These are phyloP conservation scores for Cicer bijugum DNA, from an alignment of 306 rosid species.

Conservation along the genomic window DNA sequence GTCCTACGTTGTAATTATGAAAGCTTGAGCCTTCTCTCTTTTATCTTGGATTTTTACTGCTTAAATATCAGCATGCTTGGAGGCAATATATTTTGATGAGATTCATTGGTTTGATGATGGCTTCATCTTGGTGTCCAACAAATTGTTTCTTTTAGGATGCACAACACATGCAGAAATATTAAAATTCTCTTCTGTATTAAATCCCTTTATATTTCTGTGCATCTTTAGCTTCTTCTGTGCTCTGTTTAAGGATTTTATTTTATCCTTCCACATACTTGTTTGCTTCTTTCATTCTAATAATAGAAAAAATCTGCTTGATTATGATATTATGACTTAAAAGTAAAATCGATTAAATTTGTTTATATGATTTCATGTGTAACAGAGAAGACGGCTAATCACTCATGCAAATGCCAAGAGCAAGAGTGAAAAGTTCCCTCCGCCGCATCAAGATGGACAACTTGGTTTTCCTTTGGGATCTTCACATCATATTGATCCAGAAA, in stretches of 20 bases:
- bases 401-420: constrained; percentile 96
- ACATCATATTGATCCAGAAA: constrained; percentile 78
- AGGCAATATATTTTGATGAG: constrained; percentile 3
- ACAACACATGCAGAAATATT: background rate
- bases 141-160: constrained; percentile 18
- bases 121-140: constrained; percentile 19
- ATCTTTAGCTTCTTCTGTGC: constrained; percentile 3
- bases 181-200: background rate
- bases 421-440: constrained; percentile 97
- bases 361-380: constrained; percentile 50
- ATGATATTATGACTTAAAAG: constrained; percentile 8
- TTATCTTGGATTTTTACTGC: constrained; percentile 5
- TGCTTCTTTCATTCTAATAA: constrained; percentile 3
- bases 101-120: constrained; percentile 26
- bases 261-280: constrained; percentile 10
- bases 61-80: constrained; percentile 25
- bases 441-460: constrained; percentile 88
- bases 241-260: constrained; percentile 12
- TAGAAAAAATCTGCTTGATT: constrained; percentile 12
- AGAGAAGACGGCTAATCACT: constrained; percentile 82
- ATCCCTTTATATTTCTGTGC: constrained; percentile 2
- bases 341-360: constrained; percentile 21
- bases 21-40: background rate
- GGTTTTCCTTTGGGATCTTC: constrained; percentile 83
- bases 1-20: background rate